A percentile compares a stretch with the other conserved stretches of the same genome.
Conservation (phyloP, 805 yeast species). For the Wickerhamomyces ciferrii region DNA sequence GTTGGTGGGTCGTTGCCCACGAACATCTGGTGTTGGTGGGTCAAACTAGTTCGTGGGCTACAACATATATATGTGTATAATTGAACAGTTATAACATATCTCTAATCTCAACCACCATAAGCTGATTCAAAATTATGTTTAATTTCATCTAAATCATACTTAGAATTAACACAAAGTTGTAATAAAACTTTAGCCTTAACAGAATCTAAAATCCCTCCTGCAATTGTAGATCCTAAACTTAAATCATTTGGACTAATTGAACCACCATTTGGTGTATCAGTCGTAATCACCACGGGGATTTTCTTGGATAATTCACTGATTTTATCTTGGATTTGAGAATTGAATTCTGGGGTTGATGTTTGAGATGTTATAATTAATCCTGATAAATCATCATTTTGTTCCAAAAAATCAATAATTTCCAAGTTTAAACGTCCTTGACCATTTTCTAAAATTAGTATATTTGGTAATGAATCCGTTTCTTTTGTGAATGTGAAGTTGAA, state of each 20-base stretch:
- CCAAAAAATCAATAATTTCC: slow-evolving; percentile 28
- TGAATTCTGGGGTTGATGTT: slow-evolving; percentile 44
- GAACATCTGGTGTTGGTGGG: too few species aligned
- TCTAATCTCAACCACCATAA: slow-evolving; percentile 49
- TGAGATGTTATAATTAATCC: slow-evolving; percentile 44
- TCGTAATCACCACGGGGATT: slow-evolving; percentile 42
- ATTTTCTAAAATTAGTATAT: slow-evolving; percentile 37
- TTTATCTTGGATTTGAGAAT: slow-evolving; percentile 30
- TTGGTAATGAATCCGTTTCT: too few species aligned
- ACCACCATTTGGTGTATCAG: background rate
- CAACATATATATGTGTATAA: too few species aligned
- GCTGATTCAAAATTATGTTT: slow-evolving; percentile 43
- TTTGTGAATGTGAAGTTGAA: slow-evolving; percentile 8
- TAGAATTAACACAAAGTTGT: slow-evolving; percentile 41
- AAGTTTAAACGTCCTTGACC: slow-evolving; percentile 41
- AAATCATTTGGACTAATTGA: background rate
- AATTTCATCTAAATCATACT: slow-evolving; percentile 33
- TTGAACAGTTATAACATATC: too few species aligned
- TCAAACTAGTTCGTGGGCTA: too few species aligned
- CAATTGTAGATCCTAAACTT: slow-evolving; percentile 29
- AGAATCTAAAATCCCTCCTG: slow-evolving; percentile 49
- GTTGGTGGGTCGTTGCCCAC: too few species aligned
- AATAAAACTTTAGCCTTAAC: slow-evolving; percentile 44
- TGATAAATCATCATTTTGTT: slow-evolving; percentile 23
- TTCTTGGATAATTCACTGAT: slow-evolving; percentile 25